Evolutionary conservation across 768 basidiomycete genomes (phyloP), one percentile per base, ranked within the genome.

Genomic region (Tylopilus sp.): DNA sequence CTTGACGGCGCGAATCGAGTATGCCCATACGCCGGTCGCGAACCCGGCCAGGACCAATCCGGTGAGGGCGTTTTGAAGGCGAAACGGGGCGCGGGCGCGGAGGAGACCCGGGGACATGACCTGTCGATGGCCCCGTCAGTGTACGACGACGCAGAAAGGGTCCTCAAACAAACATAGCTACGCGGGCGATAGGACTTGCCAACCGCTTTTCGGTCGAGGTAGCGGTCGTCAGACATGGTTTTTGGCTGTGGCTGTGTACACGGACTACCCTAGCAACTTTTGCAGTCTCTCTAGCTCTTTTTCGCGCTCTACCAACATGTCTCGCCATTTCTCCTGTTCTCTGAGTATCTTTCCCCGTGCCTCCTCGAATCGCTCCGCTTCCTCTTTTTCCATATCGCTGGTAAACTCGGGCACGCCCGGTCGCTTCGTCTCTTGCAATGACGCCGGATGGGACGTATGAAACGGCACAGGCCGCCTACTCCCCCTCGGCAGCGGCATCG

Each of bases 1-100:
- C 64, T 88, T 92, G 49, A 98, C 94, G 25, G 93, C 94, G 26
- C 83, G 81, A 63, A 98, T 95, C 17, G 93, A 94, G 71, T 98
- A 98, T 4, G 84, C 77, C 82, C 91, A 98, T 9, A 97, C 84
- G 23, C 85, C 87, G 13, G 82, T 79, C 25, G 82, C 85, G 65
- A 97, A 95, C 0, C 79, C 77, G 23, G 82, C 78, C 40, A 98
- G 77, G 3, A 75, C 62, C 40, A 84, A 56, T 8, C 95, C 95
- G 1, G 88, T 90, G 43, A 95, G 33, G 17, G 85, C 81, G 67
- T 98, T 98, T 57, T 79, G 79, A 36, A 87, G 36, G 28, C 82
- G 80, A 71, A 88, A 98, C 12, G 91, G 95, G 55, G 79, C 81
- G 18, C 95, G 84, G 4, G 95, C 95, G 50, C 95, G 88, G 69